Conservation (phyloP, 306 rosid genomes). For the Trifolium repens region DNA sequence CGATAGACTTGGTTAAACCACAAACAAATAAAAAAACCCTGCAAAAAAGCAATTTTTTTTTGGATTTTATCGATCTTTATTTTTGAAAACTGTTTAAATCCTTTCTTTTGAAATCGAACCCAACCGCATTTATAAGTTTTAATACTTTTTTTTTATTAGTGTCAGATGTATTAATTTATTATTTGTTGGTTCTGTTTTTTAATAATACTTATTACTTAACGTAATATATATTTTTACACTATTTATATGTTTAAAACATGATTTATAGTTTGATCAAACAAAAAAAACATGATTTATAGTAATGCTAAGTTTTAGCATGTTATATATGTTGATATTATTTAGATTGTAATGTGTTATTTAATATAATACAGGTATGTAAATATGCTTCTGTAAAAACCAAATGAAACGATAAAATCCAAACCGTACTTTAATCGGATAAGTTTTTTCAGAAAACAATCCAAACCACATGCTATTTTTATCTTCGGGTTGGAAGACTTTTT, state of each 20-base stretch:
- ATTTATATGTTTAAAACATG: not conserved
- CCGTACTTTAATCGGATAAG: not conserved
- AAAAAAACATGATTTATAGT: not conserved
- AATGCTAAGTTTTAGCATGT: not conserved
- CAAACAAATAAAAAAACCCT: not conserved
- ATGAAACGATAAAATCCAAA: not conserved
- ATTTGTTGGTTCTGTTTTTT: not conserved
- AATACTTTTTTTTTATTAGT: not conserved
- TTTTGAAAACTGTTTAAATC: not conserved
- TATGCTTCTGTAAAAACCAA: not conserved
- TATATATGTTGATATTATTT: not conserved
- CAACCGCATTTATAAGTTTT: not conserved
- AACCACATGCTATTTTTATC: not conserved
- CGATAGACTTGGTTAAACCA: not conserved
- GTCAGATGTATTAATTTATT: not conserved
- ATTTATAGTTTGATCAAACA: too few species aligned
- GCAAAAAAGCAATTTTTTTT: not conserved
- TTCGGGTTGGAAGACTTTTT: not conserved
- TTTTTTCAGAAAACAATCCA: slow-evolving; percentile 12
- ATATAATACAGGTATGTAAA: not conserved
- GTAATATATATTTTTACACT: not conserved
- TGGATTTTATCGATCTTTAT: not conserved
- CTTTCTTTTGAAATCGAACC: not conserved
- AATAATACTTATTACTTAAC: not conserved
- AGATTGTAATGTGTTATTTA: not conserved